Evolutionary conservation across 129 eudicot species (phyloP).

Genomic region (Gnaphalium uliginosum): DNA sequence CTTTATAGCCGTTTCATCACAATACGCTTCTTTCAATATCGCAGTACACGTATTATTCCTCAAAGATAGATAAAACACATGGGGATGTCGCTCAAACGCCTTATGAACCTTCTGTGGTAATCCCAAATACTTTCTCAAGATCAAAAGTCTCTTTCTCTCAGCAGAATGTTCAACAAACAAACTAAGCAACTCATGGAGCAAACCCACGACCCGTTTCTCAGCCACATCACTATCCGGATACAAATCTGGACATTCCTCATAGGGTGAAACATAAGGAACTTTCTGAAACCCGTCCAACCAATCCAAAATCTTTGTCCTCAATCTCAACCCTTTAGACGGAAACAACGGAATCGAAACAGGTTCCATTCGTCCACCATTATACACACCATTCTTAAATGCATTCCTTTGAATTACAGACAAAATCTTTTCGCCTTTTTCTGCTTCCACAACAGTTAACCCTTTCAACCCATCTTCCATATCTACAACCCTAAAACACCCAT

Average conservation of each 20-base stretch:
- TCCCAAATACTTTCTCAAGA: conserved; percentile 62
- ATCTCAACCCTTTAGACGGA: conserved; percentile 78
- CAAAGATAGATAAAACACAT: conserved; percentile 68
- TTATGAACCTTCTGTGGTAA: conserved; percentile 83
- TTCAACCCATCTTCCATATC: conserved; percentile 71
- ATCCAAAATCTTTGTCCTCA: conserved; percentile 62
- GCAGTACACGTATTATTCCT: conserved; percentile 74
- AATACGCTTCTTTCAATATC: conserved; percentile 71
- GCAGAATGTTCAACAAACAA: conserved; percentile 83
- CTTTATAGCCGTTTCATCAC: conserved; percentile 47
- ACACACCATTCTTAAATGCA: conserved; percentile 52
- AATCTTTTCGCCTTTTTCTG: conserved; percentile 23
- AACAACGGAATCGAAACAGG: conserved; percentile 61
- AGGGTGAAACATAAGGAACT: conserved; percentile 73
- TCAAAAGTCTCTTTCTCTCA: conserved; percentile 65
- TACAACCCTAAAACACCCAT: conserved; percentile 57
- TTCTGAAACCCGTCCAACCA: conserved; percentile 77
- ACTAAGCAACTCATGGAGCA: conserved; percentile 78
- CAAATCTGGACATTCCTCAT: conserved; percentile 51
- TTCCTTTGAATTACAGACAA: conserved; percentile 55
- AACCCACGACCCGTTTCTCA: conserved; percentile 76
- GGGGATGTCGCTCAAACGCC: conserved; percentile 85
- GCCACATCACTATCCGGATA: conserved; percentile 63
- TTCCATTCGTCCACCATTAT: conserved; percentile 42
- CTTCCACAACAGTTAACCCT: conserved; percentile 56